Base-by-base conservation (phyloP, 345 rosid species). In the Kandelia obovata region DNA sequence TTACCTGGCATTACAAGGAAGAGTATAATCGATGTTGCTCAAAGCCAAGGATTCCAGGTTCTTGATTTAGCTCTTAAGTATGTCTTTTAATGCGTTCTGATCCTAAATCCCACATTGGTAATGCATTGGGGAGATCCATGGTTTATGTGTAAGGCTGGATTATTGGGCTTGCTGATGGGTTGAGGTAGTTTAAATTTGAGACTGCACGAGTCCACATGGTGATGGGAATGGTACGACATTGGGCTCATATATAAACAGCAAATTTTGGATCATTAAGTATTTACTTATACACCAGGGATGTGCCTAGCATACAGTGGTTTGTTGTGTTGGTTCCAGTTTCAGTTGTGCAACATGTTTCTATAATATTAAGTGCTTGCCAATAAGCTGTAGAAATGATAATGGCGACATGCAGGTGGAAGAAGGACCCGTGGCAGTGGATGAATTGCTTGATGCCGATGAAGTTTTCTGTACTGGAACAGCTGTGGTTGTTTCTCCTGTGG, bases 1-100 rank as follows among this genome's bases (percentile, higher is more conserved):
- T 81, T 86, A 5, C 81, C 83, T 9, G 90, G 90, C 60, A 73
- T 84, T 65, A 86, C 86, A 2, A 66, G 86, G 62, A 82, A 75
- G 79, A 86, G 83, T 72, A 58, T 71, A 21, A 80, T 86, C 3
- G 82, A 82, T 66, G n/a, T 85, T 53, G 83, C 86, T 55, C 27
- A 0, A 2, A 23, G 49, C 62, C 23, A 49, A 13, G 71, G 75
- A n/a, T 64, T 58, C 46, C 69, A 77, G 77, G 78, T 59, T 62
- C 64, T 27, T 34, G 27, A n/a, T 23, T 20, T 32, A 28, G 57
- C 10, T 2, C 17, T 25, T 21, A 10, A 21, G 3, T 21, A 19
- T 39, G 8, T 27, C 51, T 20, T 37, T 27, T 43, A 11, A 43
- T 43, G 49, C 8, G 5, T 43, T 13, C 16, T 43, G 1, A 3